phyloP scores from a whole-genome alignment of 2,329 filamentous ascomycete species.

The Claviceps monticola region DNA sequence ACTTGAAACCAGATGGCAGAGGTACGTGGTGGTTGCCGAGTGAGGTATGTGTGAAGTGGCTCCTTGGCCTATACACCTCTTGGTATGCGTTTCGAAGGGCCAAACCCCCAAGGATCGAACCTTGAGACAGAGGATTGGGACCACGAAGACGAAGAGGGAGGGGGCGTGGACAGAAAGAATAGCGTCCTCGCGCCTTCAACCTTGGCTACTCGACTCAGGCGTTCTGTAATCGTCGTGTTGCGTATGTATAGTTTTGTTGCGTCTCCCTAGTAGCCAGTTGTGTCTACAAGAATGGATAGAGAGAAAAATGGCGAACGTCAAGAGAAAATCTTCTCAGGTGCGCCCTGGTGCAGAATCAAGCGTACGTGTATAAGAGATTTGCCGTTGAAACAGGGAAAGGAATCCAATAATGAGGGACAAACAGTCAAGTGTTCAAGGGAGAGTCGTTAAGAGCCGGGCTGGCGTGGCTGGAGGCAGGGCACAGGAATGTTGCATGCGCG shows the following conservation, averaged over 20 bases:
- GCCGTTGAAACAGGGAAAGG: conserved; percentile 7
- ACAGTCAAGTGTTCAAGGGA: conserved; percentile 3
- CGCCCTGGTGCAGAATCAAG: not conserved
- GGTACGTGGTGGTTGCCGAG: not conserved
- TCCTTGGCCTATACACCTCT: not conserved
- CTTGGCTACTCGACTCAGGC: not conserved
- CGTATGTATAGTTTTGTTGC: not conserved
- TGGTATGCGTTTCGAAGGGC: conserved; percentile 3
- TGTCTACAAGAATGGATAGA: not conserved
- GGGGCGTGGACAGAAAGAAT: not conserved
- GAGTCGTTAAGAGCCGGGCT: conserved; percentile 2
- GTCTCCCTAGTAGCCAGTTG: not conserved
- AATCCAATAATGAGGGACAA: conserved; percentile 8
- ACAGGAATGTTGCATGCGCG: conserved; percentile 7
- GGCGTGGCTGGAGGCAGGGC: conserved; percentile 1
- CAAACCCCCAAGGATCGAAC: conserved; percentile 2
- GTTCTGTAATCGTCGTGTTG: too few species aligned
- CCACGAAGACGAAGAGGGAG: not conserved
- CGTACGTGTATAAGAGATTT: conserved; percentile 1
- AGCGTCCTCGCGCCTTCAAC: not conserved
- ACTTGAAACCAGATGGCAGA: not conserved
- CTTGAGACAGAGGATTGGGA: conserved; percentile 6
- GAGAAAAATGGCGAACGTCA: not conserved
- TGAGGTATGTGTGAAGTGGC: not conserved
- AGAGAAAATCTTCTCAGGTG: not conserved